phyloP scores from a whole-genome alignment of 306 rosid genomes.

The Cajanus cajan region DNA sequence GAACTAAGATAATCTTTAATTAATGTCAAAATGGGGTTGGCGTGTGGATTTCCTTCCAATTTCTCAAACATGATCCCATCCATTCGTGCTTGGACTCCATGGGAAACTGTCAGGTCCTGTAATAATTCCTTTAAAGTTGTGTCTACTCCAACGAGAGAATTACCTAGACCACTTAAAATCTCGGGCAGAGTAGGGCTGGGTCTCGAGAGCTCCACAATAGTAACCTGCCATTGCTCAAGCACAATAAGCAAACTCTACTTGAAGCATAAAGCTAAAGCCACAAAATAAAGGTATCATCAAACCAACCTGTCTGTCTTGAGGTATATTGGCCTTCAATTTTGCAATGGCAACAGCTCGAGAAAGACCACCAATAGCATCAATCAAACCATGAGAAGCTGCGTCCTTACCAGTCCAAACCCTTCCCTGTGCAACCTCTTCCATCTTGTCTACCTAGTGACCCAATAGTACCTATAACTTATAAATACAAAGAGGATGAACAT shows the following conservation, averaged over 20 bases:
- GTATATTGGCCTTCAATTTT: slow-evolving; percentile 86
- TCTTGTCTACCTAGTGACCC: slow-evolving; percentile 69
- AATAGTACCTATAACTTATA: slow-evolving; percentile 8
- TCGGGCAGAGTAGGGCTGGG: slow-evolving; percentile 70
- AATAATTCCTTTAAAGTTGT: slow-evolving; percentile 54
- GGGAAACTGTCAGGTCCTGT: slow-evolving; percentile 55
- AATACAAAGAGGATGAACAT: neutral
- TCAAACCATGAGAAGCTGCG: slow-evolving; percentile 75
- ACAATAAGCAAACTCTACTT: neutral
- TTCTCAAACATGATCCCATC: slow-evolving; percentile 86
- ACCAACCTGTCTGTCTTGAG: slow-evolving; percentile 71
- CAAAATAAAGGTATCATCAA: neutral
- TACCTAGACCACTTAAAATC: slow-evolving; percentile 69
- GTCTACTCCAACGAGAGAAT: slow-evolving; percentile 64
- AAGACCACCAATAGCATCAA: slow-evolving; percentile 91
- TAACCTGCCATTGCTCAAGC: slow-evolving; percentile 54
- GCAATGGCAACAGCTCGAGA: slow-evolving; percentile 94
- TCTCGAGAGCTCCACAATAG: slow-evolving; percentile 81
- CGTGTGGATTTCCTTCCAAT: slow-evolving; percentile 64
- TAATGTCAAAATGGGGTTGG: slow-evolving; percentile 60
- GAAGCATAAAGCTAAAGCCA: neutral
- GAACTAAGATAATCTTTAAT: slow-evolving; percentile 73
- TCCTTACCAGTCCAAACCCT: slow-evolving; percentile 92
- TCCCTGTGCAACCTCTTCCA: slow-evolving; percentile 96
- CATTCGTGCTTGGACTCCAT: slow-evolving; percentile 88